Conservation (phyloP, 352 stramenopile genomes). For the Pythium chondricola region DNA sequence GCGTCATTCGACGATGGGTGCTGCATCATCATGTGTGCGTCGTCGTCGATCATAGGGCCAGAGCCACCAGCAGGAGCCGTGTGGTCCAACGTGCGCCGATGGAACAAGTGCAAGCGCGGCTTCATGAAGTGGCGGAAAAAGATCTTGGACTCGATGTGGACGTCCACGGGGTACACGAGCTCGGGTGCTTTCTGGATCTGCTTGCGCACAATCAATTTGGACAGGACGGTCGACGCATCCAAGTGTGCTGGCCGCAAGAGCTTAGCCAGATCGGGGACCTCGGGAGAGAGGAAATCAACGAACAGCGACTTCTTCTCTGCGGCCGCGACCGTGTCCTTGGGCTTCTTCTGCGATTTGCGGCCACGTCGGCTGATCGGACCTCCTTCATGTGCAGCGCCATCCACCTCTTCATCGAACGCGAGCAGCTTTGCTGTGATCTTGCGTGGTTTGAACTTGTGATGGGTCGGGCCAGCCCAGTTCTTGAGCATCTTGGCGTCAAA, state of each 20-base stretch:
- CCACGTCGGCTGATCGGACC: constrained; percentile 4
- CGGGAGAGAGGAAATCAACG: constrained; percentile 51
- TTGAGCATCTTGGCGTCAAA: constrained; percentile 80
- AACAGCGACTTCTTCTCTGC: constrained; percentile 44
- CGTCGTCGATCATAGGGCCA: constrained; percentile 3
- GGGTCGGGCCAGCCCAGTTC: constrained; percentile 68
- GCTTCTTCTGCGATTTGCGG: constrained; percentile 6
- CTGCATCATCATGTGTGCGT: too few relatives aligned
- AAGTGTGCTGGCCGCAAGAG: constrained; percentile 36
- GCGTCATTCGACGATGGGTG: constrained; percentile 17
- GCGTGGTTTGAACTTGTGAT: constrained; percentile 69
- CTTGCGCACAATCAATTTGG: constrained; percentile 44
- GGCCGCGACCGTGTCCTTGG: constrained; percentile 11
- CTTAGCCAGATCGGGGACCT: constrained; percentile 37
- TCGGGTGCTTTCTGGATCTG: constrained; percentile 49
- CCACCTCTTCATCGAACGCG: constrained; percentile 16
- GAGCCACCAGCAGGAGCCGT: constrained; percentile 12
- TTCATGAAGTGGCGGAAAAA: constrained; percentile 82
- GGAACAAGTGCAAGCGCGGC: constrained; percentile 61
- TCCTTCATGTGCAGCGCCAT: constrained; percentile 23
- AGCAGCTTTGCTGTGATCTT: constrained; percentile 40
- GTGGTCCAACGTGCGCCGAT: constrained; percentile 16
- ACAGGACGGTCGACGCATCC: constrained; percentile 28
- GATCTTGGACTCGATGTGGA: constrained; percentile 54
- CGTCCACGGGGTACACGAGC: constrained; percentile 72